Evolutionary conservation across 169 alveolate genomes (phyloP), one percentile per base, ranked within the genome.

Genomic region (Cardiosporidium cionae): DNA sequence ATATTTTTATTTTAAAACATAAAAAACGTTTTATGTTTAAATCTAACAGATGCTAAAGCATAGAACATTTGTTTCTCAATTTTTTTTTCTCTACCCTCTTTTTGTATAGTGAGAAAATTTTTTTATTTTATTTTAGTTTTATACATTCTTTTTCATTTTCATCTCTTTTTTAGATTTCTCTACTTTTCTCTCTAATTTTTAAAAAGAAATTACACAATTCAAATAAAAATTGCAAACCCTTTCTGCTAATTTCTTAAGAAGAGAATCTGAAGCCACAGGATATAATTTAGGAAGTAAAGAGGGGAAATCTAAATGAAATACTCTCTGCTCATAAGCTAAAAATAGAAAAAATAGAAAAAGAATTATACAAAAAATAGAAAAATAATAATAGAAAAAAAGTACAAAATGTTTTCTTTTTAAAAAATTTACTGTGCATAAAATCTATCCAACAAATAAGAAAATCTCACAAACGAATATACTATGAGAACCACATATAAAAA

Each of bases 271-370:
- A 7, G 64, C 70, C 54, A 53, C 65, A 32, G 65, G 78, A 54
- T 70, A 77, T 25, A 77, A 71, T n/a, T 77, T 68, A 29, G 33
- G 7, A 34, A 77, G 32, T 16, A 66, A 68, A 32, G 35, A 2
- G 16, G 78, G 83, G 54, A 58, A 44, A 34, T 70, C 83, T 25
- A 70, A 69, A 31, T 77, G 83, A 31, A 77, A 68, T 7, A 69
- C 54, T 29, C 83, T 67, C 29, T 65, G 78, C 72, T 77, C 83
- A 32, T 70, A 54, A 22, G 78, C 82, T 75, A 76, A 31, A 33
- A 2, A 23, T 3, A 7, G 3, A 7, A 7, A 65, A 23, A 3
- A 23, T 7, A 5, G 2, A 65, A 31, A 3, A 32, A 2, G 5
- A 64, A 6, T n/a, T 52, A n/a, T 2, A 64, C 2, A n/a, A 27